Evolutionary conservation across 306 rosid species (phyloP), one percentile per base, ranked within the genome.

Genomic region (Astragalus membranaceus): DNA sequence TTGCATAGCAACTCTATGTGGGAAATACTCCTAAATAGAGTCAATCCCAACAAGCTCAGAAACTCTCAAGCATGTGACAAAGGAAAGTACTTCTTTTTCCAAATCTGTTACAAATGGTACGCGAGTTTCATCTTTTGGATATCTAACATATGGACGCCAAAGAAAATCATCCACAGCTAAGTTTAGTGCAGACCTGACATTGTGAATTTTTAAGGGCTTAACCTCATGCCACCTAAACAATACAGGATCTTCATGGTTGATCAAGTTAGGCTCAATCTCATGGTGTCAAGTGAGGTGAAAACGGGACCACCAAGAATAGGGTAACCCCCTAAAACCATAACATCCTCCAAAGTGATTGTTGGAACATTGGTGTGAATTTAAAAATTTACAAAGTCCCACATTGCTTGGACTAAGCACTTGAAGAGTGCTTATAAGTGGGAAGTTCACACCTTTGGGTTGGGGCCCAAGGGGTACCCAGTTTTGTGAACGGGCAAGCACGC

Each of bases 1-100:
- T 69, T 85, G 90, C 88, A 79, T 67, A 3, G 90, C 75, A 16
- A 88, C 87, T 64, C 87, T 57, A 55, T 85, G 87, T 3, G 90
- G 90, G 6, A 79, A 70, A 64, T 88, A 88, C 46, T 70, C 57
- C 65, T 65, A 11, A 11, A 36, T 62, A 36, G 64, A 51, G 10
- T 32, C 74, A 35, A 86, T 14, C 8, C 91, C 91, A 66, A 78
- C 81, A 3, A 85, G 77, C 58, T 75, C 62, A 44, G 79, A 75
- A 36, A 14, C 78, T 66, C 84, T 83, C 80, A 81, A 37, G 51
- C 79, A 85, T 6, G 26, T 39, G 73, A 74, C 73, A 61, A 55
- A 83, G 37, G 81, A 49, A 3, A 13, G 5, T 2, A 67, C 5
- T 10, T 74, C 73, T 42, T 36, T 53, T 41, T 83, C 77, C 67